These are phyloP conservation scores for Amanita phalloides DNA, from an alignment of 768 basidiomycete genomes.

Conservation along the genomic window DNA sequence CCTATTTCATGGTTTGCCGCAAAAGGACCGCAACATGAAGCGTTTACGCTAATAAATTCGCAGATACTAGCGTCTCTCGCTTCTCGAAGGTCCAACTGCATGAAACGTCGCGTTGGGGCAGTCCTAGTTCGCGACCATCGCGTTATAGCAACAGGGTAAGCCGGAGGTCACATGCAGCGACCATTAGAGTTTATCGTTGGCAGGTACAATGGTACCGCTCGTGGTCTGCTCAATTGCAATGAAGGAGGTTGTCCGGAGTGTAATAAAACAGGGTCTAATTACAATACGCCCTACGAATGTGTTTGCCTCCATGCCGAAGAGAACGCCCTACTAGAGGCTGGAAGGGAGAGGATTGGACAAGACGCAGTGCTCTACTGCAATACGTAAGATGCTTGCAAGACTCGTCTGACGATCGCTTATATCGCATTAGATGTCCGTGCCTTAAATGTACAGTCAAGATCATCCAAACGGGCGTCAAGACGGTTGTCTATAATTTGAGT, in stretches of 20 bases:
- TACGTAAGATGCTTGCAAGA: constrained; percentile 49
- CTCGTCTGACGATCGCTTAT: background rate
- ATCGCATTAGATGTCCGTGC: constrained; percentile 76
- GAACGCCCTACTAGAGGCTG: constrained; percentile 92
- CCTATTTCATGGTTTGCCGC: constrained; percentile 83
- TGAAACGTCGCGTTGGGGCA: constrained; percentile 95
- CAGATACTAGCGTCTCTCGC: constrained; percentile 87
- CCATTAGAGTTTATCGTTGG: constrained; percentile 1
- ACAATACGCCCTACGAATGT: constrained; percentile 59
- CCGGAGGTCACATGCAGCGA: constrained; percentile 1
- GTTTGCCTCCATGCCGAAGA: constrained; percentile 97
- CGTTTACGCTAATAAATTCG: background rate
- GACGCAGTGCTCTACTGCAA: constrained; percentile 94
- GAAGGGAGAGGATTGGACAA: constrained; percentile 76
- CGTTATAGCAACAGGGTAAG: constrained; percentile 70
- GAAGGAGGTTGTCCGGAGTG: constrained; percentile 87
- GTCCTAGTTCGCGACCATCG: constrained; percentile 81
- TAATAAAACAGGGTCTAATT: constrained; percentile 38
- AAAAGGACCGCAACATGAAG: background rate
- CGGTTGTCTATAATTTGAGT: constrained; percentile 88
- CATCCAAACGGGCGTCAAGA: constrained; percentile 85
- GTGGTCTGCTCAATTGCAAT: constrained; percentile 82
- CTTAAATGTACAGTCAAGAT: constrained; percentile 96
- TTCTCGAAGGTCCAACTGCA: constrained; percentile 86
- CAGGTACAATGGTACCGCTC: constrained; percentile 94